phyloP scores from a whole-genome alignment of 169 alveolate genomes.

The Amoebophrya sp. region DNA sequence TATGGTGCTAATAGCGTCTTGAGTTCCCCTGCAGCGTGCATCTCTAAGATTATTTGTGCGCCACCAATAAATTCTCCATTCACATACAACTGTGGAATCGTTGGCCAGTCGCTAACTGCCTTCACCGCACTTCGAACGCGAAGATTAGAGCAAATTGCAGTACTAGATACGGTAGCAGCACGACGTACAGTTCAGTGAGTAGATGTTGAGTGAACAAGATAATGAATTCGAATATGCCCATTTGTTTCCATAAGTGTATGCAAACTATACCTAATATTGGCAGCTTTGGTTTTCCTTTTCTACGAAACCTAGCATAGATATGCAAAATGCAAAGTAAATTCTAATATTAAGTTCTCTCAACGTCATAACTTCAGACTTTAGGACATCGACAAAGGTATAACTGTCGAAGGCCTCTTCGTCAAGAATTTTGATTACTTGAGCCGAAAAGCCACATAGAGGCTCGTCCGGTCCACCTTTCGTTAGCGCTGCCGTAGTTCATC shows the following conservation, averaged over 20 bases:
- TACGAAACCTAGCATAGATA: background rate
- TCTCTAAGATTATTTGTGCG: constrained; percentile 54
- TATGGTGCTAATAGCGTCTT: background rate
- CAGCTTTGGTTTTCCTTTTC: background rate
- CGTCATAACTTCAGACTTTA: background rate
- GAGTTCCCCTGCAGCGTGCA: constrained; percentile 33
- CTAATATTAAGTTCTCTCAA: background rate
- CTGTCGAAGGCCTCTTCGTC: constrained; percentile 22
- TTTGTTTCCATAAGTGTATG: background rate
- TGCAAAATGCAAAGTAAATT: background rate
- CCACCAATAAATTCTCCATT: constrained; percentile 73
- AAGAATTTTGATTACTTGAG: constrained; percentile 33
- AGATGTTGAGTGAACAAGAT: background rate
- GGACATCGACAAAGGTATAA: background rate
- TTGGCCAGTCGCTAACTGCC: constrained; percentile 70
- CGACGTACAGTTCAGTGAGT: background rate
- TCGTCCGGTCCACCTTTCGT: constrained; percentile 69
- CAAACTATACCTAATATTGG: background rate
- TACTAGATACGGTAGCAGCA: constrained; percentile 16
- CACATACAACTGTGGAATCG: constrained; percentile 71
- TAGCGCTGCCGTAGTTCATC: too few relatives aligned
- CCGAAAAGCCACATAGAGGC: constrained; percentile 69
- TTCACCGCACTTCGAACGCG: constrained; percentile 62
- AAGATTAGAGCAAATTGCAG: constrained; percentile 1
- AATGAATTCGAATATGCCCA: background rate